Evolutionary conservation across 75 land plant species (phyloP).

Genomic region (Larix kaempferi): DNA sequence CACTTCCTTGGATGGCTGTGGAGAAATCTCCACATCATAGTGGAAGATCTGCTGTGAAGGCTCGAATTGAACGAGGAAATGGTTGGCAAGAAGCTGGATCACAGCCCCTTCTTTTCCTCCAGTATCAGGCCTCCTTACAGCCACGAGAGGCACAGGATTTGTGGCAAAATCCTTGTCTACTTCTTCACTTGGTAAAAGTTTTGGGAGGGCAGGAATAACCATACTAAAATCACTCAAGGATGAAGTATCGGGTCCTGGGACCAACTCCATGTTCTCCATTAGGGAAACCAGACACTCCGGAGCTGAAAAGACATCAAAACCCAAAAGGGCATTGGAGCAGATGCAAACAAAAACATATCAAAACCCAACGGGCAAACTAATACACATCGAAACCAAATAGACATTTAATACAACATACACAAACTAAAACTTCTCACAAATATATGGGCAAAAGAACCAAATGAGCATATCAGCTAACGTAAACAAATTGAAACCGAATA

Average conservation of each 20-base stretch:
- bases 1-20: conserved; percentile 64
- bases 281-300: conserved; percentile 4
- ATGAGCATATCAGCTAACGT: too few species aligned
- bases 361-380: not conserved
- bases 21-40: conserved; percentile 68
- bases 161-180: not conserved
- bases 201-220: conserved; percentile 2
- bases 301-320: not conserved
- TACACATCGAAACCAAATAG: not conserved
- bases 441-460: not conserved
- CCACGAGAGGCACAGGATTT: conserved; percentile 26
- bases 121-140: conserved; percentile 51
- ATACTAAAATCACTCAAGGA: conserved; percentile 1
- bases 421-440: not conserved
- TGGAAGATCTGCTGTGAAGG: conserved; percentile 55
- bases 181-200: conserved; percentile 6
- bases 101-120: conserved; percentile 57
- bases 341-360: not conserved
- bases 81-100: conserved; percentile 69
- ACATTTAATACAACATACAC: not conserved
- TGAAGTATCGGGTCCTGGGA: not conserved
- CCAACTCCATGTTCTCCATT: conserved; percentile 7
- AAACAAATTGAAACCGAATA: too few species aligned
- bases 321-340: not conserved
- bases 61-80: conserved; percentile 64